phyloP scores from a whole-genome alignment of 371 early-diverging fungal species.

The Homolaphlyctis polyrhiza region DNA sequence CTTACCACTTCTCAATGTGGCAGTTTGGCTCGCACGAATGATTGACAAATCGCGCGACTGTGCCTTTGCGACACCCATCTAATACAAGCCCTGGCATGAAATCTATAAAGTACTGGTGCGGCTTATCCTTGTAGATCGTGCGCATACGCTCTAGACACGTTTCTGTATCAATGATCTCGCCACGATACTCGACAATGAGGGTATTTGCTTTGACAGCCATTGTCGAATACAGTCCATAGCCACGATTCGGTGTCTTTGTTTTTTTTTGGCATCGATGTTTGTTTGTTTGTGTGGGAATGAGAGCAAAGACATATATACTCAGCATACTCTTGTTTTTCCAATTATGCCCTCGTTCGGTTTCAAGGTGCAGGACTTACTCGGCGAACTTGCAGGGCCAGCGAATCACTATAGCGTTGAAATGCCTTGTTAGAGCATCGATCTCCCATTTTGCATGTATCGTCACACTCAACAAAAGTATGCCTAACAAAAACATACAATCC shows the following conservation, averaged over 20 bases:
- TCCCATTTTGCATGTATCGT: slow-evolving; percentile 66
- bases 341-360: too few relatives aligned
- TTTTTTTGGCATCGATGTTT: too few relatives aligned
- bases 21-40: slow-evolving; percentile 89
- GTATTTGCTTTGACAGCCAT: slow-evolving; percentile 53
- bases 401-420: slow-evolving; percentile 61
- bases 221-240: slow-evolving; percentile 72
- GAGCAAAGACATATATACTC: too few relatives aligned
- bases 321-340: background rate
- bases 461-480: slow-evolving; percentile 81
- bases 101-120: slow-evolving; percentile 78
- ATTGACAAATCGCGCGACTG: slow-evolving; percentile 69
- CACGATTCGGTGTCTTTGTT: slow-evolving; percentile 49
- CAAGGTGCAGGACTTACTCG: too few relatives aligned
- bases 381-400: too few relatives aligned
- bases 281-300: too few relatives aligned
- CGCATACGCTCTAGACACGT: slow-evolving; percentile 69
- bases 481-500: slow-evolving; percentile 60
- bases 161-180: slow-evolving; percentile 74
- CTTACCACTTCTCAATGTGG: slow-evolving; percentile 83
- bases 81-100: slow-evolving; percentile 71
- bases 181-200: slow-evolving; percentile 81
- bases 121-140: slow-evolving; percentile 58
- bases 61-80: slow-evolving; percentile 73
- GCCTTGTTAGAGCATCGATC: slow-evolving; percentile 69